Evolutionary conservation across 2,329 filamentous ascomycete species (phyloP).

Genomic region (Aspergillus ochraceus): DNA sequence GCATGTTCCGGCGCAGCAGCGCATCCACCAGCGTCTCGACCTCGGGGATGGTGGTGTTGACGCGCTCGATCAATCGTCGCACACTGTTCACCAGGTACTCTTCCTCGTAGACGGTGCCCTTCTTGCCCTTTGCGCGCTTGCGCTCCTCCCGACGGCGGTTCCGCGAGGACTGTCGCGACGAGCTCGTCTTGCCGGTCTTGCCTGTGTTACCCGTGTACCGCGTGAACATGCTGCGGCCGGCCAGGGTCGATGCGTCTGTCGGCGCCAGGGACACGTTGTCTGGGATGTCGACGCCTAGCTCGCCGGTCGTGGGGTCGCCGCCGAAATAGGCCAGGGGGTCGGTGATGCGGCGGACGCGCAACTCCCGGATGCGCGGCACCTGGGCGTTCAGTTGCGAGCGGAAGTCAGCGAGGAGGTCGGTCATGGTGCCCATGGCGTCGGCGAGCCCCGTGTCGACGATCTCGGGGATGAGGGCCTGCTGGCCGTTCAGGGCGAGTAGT

Average conservation of each 20-base stretch:
- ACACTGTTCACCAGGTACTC: constrained; percentile 93
- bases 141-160: constrained; percentile 88
- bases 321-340: constrained; percentile 90
- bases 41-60: constrained; percentile 72
- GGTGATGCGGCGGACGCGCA: constrained; percentile 75
- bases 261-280: constrained; percentile 92
- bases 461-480: constrained; percentile 62
- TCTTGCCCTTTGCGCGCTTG: constrained; percentile 90
- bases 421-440: constrained; percentile 78
- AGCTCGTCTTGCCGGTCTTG: constrained; percentile 40
- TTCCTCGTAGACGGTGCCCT: constrained; percentile 96
- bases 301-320: constrained; percentile 61
- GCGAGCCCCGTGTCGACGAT: constrained; percentile 77
- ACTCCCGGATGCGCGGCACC: constrained; percentile 78
- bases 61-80: constrained; percentile 75
- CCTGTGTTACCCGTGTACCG: constrained; percentile 66
- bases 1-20: constrained; percentile 77
- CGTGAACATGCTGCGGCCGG: constrained; percentile 84
- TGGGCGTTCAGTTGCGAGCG: constrained; percentile 80
- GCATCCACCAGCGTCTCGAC: constrained; percentile 73
- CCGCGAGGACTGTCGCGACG: constrained; percentile 74
- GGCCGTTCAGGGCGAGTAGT: constrained; percentile 62
- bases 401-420: constrained; percentile 92
- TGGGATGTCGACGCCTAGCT: constrained; percentile 68
- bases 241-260: constrained; percentile 75